Percentiles rank a stretch among this genome's conserved stretches.
These are phyloP conservation scores for slime mould (Dictyostelium discoideum) DNA, from an alignment of 78 protist species.

Conservation along the genomic window dicty_2.7 NC_007088.5:5534001-5534500, in stretches of 20 bases:
- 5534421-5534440: slow-evolving; percentile 5
- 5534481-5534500: slow-evolving; percentile 53
- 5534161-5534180: slow-evolving; percentile 26
- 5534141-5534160: slow-evolving; percentile 50
- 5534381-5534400: neutral
- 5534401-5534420: neutral
- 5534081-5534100: slow-evolving; percentile 25
- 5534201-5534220: neutral
- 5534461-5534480: slow-evolving; percentile 51
- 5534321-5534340: slow-evolving; percentile 51
- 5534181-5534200: slow-evolving; percentile 4
- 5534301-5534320: neutral
- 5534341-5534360: slow-evolving; percentile 16
- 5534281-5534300: neutral
- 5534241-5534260: slow-evolving; percentile 2
- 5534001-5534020: slow-evolving; percentile 57
- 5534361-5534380: slow-evolving; percentile 16
- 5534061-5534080: slow-evolving; percentile 17
- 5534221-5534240: neutral
- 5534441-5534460: slow-evolving; percentile 22
- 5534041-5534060: slow-evolving; percentile 34
- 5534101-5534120: slow-evolving; percentile 42
- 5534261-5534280: slow-evolving; percentile 26
- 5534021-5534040: slow-evolving; percentile 69
- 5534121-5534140: slow-evolving; percentile 66